phyloP scores from a whole-genome alignment of 345 rosid species.

The Streptanthus diversifolius region DNA sequence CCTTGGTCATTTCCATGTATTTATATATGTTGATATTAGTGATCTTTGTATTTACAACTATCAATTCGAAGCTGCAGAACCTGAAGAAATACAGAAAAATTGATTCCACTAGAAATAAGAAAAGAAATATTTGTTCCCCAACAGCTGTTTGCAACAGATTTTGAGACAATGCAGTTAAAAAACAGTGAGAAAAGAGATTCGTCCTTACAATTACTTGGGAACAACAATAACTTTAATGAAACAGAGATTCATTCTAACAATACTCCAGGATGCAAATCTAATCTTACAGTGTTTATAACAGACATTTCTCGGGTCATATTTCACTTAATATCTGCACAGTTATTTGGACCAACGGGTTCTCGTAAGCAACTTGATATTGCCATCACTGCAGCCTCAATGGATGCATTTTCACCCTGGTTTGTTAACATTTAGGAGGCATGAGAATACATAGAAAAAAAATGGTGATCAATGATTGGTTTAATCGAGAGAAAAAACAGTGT shows the following conservation, averaged over 20 bases:
- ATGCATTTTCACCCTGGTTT: slow-evolving; percentile 82
- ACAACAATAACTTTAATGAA: no score
- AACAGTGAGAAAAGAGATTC: not conserved
- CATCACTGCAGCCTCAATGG: slow-evolving; percentile 87
- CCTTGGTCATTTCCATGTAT: not conserved
- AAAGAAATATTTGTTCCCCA: not conserved
- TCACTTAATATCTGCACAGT: slow-evolving; percentile 67
- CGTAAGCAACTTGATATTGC: slow-evolving; percentile 80
- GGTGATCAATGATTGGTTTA: not conserved
- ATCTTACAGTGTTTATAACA: slow-evolving; percentile 8
- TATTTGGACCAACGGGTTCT: slow-evolving; percentile 73
- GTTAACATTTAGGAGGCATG: not conserved
- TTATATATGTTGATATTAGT: not conserved
- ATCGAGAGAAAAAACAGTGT: slow-evolving; percentile 4
- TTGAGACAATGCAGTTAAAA: not conserved
- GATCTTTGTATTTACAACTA: not conserved
- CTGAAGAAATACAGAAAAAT: not conserved
- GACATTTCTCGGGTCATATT: not conserved
- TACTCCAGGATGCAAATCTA: not conserved
- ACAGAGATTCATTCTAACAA: not conserved
- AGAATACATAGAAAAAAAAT: not conserved
- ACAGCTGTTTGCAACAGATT: not conserved
- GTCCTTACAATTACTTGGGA: not conserved
- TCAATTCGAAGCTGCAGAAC: not conserved
- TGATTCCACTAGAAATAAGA: not conserved